Base-by-base conservation (phyloP, 768 basidiomycete species). In the Pleurotus platypus region DNA sequence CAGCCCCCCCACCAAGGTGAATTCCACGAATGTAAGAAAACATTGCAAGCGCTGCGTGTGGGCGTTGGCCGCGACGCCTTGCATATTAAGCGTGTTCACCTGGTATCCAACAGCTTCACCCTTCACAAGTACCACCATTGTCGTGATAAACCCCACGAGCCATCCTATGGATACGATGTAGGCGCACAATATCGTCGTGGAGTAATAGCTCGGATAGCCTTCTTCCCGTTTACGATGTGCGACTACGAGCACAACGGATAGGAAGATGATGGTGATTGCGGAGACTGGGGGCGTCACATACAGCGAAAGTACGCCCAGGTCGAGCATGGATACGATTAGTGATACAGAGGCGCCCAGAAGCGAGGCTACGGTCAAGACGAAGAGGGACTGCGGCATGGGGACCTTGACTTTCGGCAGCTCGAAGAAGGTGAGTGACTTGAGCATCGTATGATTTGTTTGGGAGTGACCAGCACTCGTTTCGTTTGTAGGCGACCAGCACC, bases 301-400 rank as follows among this genome's bases (percentile, higher is more conserved):
- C 57, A 73, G 63, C 8, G 72, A 74, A 7, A 71, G 65, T 40
- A 70, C 64, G 30, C 71, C 71, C 5, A 70, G 57, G 58, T 74
- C 72, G 38, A 72, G 67, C 62, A 71, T 61, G 0, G 70, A 73
- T 26, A 71, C 47, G 57, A 71, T 60, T 27, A 74, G 60, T 7
- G 68, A 57, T n/a, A 63, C 54, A 39, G 56, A 62, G 42, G 71
- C 61, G 8, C 62, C 63, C 11, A 62, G 46, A 26, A 70, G 49
- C 1, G 70, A 72, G 16, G 64, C 57, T 40, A 61, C 64, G 24
- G 67, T 68, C 46, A 70, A 62, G 43, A 69, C 59, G 56, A 72
- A 65, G 37, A 72, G 57, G 49, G 67, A 62, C 37, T 62, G 62
- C 3, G 68, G 68, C 22, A 72, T 64, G 46, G 57, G 64, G 56